Conservation (phyloP, 2,329 filamentous ascomycete genomes). For the Diplodia scrobiculata region DNA sequence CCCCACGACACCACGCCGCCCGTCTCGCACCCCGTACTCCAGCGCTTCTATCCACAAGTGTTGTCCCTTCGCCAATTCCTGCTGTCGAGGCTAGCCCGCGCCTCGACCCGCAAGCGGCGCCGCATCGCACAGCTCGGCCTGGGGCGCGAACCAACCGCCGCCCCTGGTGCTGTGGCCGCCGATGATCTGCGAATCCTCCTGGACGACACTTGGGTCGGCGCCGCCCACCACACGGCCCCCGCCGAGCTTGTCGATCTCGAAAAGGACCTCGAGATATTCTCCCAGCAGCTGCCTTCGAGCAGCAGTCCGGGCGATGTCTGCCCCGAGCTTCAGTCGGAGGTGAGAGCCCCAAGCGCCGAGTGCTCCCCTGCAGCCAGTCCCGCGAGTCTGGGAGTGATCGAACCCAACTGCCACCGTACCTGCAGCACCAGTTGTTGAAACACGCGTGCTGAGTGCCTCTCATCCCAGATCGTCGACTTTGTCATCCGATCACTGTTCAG, state of each 20-base stretch:
- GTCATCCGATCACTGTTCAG: slow-evolving; percentile 75
- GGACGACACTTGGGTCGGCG: slow-evolving; percentile 69
- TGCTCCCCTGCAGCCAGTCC: slow-evolving; percentile 41
- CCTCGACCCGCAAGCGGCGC: slow-evolving; percentile 60
- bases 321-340: slow-evolving; percentile 47
- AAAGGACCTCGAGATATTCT: slow-evolving; percentile 49
- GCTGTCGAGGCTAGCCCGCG: slow-evolving; percentile 64
- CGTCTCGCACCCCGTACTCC: slow-evolving; percentile 64
- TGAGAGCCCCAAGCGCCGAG: slow-evolving; percentile 37
- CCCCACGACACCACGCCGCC: slow-evolving; percentile 14
- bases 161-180: slow-evolving; percentile 32
- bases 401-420: slow-evolving; percentile 31
- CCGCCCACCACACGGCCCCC: slow-evolving; percentile 28
- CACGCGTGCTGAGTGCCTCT: slow-evolving; percentile 37
- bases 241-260: slow-evolving; percentile 46
- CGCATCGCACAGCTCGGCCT: slow-evolving; percentile 47
- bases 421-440: slow-evolving; percentile 30
- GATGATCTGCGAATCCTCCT: slow-evolving; percentile 60
- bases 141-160: slow-evolving; percentile 17
- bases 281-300: slow-evolving; percentile 47
- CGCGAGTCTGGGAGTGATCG: slow-evolving; percentile 17
- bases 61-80: slow-evolving; percentile 71
- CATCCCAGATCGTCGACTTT: slow-evolving; percentile 51
- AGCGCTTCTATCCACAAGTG: slow-evolving; percentile 67
- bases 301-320: slow-evolving; percentile 38